Conservation (phyloP, 257 asterid species). For the Linaria vulgaris region DNA sequence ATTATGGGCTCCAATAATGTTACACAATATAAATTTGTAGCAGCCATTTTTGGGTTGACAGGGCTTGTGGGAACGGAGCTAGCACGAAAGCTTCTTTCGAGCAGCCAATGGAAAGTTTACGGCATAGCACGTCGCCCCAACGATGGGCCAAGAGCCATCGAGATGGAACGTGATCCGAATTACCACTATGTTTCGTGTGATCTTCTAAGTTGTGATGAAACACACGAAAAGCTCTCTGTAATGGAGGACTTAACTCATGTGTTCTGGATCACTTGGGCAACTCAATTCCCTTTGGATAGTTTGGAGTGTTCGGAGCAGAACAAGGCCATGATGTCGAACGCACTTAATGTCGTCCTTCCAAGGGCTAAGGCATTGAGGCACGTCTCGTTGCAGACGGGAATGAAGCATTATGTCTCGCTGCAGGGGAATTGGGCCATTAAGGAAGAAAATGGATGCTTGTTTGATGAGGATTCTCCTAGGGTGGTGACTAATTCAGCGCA, state of each 20-base stretch:
- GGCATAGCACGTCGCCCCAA: slow-evolving; percentile 60
- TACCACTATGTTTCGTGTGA: slow-evolving; percentile 61
- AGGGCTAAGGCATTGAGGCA: slow-evolving; percentile 47
- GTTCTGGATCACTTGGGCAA: slow-evolving; percentile 91
- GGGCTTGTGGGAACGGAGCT: slow-evolving; percentile 88
- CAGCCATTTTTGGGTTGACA: slow-evolving; percentile 75
- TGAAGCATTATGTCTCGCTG: slow-evolving; percentile 65
- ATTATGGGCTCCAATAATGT: slow-evolving; percentile 33
- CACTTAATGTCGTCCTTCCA: slow-evolving; percentile 49
- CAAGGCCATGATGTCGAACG: slow-evolving; percentile 69
- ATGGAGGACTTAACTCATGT: slow-evolving; percentile 54
- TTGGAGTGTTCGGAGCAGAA: slow-evolving; percentile 60
- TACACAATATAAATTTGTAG: slow-evolving; percentile 35
- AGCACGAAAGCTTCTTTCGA: slow-evolving; percentile 50
- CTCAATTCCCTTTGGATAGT: slow-evolving; percentile 56
- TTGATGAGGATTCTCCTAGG: slow-evolving; percentile 64
- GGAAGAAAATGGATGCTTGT: slow-evolving; percentile 15
- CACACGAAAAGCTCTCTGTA: slow-evolving; percentile 41
- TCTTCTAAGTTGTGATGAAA: slow-evolving; percentile 52
- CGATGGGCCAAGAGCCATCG: neutral
- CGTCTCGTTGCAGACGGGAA: slow-evolving; percentile 79
- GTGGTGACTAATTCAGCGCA: slow-evolving; percentile 33
- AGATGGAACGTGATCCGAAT: slow-evolving; percentile 18
- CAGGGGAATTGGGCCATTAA: slow-evolving; percentile 6
- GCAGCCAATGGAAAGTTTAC: slow-evolving; percentile 69